These are phyloP conservation scores for Claviceps humidiphila DNA, from an alignment of 2,329 filamentous ascomycete genomes.

Conservation along the genomic window DNA sequence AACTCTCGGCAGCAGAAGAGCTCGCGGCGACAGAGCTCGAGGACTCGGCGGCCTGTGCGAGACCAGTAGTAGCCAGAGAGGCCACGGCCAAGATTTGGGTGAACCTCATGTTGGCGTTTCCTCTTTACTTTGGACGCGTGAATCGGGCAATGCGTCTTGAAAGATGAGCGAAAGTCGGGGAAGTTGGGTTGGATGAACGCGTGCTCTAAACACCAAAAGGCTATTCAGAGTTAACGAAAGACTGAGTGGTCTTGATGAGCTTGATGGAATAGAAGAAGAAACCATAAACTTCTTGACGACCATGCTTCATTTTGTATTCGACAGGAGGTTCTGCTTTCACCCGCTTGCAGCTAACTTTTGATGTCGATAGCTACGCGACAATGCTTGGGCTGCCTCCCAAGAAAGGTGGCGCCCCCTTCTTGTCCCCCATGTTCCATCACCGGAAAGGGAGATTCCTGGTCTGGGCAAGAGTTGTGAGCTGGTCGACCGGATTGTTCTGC, in stretches of 20 bases:
- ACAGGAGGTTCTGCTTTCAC: background rate
- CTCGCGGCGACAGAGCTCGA: background rate
- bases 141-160: background rate
- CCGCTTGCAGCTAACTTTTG: constrained; percentile 1
- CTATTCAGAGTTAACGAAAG: background rate
- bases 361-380: background rate
- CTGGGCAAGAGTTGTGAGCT: background rate
- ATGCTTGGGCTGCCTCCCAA: background rate
- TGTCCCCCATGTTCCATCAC: background rate
- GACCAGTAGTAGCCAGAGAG: constrained; percentile 2
- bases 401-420: background rate
- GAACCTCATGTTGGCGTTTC: constrained; percentile 22
- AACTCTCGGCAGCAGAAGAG: background rate
- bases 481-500: background rate
- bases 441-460: constrained; percentile 1
- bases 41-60: background rate
- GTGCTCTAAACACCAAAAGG: background rate
- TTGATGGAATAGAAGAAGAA: background rate
- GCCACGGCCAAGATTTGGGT: constrained; percentile 15
- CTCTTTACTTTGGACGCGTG: background rate
- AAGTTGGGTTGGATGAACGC: constrained; percentile 6
- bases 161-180: constrained; percentile 7
- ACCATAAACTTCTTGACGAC: background rate
- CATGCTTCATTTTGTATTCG: background rate
- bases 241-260: background rate